A percentile compares a stretch with the other conserved stretches of the same genome.
Evolutionary conservation across 2,329 filamentous ascomycete species (phyloP).

Genomic region (Thielaviopsis punctulata): DNA sequence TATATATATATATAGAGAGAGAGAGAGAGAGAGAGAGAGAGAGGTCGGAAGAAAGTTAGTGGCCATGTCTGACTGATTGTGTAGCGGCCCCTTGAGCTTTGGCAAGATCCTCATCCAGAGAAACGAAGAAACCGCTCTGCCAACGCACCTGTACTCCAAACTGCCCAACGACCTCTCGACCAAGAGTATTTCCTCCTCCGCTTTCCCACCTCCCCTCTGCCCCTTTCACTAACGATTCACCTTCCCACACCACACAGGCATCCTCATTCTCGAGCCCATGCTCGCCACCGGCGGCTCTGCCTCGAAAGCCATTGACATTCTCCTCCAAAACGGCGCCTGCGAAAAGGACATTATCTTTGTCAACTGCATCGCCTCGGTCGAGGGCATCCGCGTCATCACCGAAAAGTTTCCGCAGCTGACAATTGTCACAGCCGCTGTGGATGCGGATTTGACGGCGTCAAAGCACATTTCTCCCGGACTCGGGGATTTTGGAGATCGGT

Average conservation of each 20-base stretch:
- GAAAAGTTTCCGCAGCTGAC: constrained; percentile 14
- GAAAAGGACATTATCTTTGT: constrained; percentile 18
- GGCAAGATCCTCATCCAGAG: constrained; percentile 20
- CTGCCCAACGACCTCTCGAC: constrained; percentile 15
- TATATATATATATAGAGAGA: not conserved
- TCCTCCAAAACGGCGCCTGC: constrained; percentile 12
- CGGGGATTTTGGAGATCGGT: constrained; percentile 22
- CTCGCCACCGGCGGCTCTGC: constrained; percentile 16
- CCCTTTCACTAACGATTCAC: not conserved
- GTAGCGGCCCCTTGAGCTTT: constrained; percentile 17
- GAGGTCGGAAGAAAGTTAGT: not conserved
- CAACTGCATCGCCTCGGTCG: constrained; percentile 17
- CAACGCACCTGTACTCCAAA: constrained; percentile 18
- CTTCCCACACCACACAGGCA: constrained; percentile 12
- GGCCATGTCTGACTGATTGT: not conserved
- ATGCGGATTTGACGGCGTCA: constrained; percentile 11
- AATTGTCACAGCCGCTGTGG: constrained; percentile 15
- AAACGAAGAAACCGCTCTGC: constrained; percentile 18
- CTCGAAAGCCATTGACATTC: constrained; percentile 13
- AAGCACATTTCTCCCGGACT: constrained; percentile 21
- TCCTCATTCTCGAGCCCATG: constrained; percentile 15
- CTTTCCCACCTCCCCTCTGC: not conserved
- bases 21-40: too few species aligned
- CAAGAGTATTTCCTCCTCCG: constrained; percentile 5
- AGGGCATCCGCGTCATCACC: constrained; percentile 15